Evolutionary conservation across 1,139 yeast genomes (phyloP).

Genomic region (Geotrichum siamense): DNA sequence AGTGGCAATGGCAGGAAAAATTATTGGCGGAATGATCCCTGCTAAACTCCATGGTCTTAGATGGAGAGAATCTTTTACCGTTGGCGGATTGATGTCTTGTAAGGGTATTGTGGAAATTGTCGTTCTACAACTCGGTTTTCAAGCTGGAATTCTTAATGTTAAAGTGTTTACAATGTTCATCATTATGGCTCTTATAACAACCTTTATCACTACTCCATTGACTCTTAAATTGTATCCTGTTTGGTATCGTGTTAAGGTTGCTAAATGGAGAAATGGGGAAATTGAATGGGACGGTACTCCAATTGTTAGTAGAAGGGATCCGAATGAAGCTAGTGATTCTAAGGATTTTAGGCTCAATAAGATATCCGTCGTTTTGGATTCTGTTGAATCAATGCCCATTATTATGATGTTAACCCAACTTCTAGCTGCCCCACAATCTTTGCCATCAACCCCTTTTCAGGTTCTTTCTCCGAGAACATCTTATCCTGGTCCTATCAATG

Average conservation of each 20-base stretch:
- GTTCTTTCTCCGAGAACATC: slow-evolving; percentile 29
- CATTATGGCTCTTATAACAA: slow-evolving; percentile 69
- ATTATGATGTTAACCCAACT: slow-evolving; percentile 34
- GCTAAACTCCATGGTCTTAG: slow-evolving; percentile 54
- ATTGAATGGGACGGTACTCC: slow-evolving; percentile 39
- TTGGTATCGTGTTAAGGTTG: slow-evolving; percentile 49
- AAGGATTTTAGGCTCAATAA: slow-evolving; percentile 18
- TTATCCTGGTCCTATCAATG: slow-evolving; percentile 27
- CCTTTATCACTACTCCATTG: slow-evolving; percentile 69
- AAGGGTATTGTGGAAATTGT: slow-evolving; percentile 70
- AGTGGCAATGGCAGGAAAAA: slow-evolving; percentile 60
- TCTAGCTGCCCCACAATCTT: slow-evolving; percentile 27
- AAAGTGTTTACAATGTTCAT: slow-evolving; percentile 72
- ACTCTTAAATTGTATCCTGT: slow-evolving; percentile 52
- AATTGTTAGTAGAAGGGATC: slow-evolving; percentile 10
- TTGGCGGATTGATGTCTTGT: slow-evolving; percentile 81
- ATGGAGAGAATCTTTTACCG: slow-evolving; percentile 67
- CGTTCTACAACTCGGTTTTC: slow-evolving; percentile 65
- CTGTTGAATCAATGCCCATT: slow-evolving; percentile 27
- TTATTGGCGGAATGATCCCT: slow-evolving; percentile 58
- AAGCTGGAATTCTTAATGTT: slow-evolving; percentile 56
- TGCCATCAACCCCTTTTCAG: slow-evolving; percentile 27
- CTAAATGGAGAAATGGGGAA: slow-evolving; percentile 38
- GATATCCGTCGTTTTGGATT: slow-evolving; percentile 21
- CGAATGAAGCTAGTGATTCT: slow-evolving; percentile 13